Percentiles rank a stretch among this genome's conserved stretches.
Conservation (phyloP, 179 eudicot genomes). For the Heliamphora pulchella region DNA sequence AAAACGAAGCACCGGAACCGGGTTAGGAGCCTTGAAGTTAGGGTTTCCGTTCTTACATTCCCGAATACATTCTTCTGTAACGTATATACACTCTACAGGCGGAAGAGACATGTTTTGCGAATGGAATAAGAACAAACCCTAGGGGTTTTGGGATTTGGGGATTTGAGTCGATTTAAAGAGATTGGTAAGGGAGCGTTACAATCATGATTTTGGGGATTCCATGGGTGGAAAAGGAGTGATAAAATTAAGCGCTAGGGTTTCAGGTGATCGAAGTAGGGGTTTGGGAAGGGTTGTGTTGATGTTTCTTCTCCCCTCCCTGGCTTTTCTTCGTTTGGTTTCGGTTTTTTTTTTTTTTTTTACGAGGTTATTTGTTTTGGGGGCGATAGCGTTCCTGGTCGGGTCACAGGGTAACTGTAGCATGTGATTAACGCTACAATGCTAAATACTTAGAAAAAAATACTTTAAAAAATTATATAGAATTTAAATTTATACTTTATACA, state of each 20-base stretch:
- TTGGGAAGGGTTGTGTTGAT: not conserved
- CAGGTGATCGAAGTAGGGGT: slow-evolving; percentile 9
- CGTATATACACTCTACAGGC: slow-evolving; percentile 43
- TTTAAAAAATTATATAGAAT: no score
- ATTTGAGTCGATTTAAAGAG: not conserved
- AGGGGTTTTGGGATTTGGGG: slow-evolving; percentile 1
- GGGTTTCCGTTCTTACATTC: slow-evolving; percentile 65
- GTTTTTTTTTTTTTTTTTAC: no score
- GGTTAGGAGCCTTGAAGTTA: slow-evolving; percentile 42
- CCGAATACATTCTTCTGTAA: slow-evolving; percentile 57
- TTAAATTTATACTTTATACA: no score
- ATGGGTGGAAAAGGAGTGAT: not conserved
- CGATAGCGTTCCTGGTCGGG: no score
- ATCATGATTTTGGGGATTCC: not conserved
- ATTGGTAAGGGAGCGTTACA: not conserved
- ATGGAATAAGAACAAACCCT: slow-evolving; percentile 11
- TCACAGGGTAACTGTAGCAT: no score
- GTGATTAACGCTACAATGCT: no score
- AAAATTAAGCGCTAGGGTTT: not conserved
- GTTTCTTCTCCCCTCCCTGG: not conserved
- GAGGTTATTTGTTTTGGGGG: no score
- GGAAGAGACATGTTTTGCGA: slow-evolving; percentile 51
- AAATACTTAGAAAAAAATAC: no score
- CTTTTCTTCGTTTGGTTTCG: no score
- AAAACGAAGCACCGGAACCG: slow-evolving; percentile 61